A percentile compares a stretch with the other conserved stretches of the same genome.
These are phyloP conservation scores for Calonectria multiphialidica DNA, from an alignment of 2,329 filamentous ascomycete genomes.

Conservation along the genomic window DNA sequence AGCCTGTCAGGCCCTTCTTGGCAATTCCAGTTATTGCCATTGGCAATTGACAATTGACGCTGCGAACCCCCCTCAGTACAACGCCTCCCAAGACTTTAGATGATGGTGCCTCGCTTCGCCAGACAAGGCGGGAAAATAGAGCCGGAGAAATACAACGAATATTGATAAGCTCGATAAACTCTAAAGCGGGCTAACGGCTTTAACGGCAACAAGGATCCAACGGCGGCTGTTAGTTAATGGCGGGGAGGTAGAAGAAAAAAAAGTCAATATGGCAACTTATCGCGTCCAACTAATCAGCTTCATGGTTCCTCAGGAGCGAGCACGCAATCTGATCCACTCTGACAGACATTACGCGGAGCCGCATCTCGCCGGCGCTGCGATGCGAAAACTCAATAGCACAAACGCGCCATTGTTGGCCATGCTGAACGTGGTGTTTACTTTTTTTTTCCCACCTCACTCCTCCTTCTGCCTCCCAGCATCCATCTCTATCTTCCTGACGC, in stretches of 20 bases:
- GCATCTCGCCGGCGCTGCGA: neutral
- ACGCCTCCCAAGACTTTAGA: neutral
- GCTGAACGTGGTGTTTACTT: constrained; percentile 6
- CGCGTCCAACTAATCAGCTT: neutral
- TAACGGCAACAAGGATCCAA: neutral
- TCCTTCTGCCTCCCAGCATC: neutral
- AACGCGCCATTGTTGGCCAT: neutral
- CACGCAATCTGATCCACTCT: constrained; percentile 43
- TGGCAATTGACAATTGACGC: neutral
- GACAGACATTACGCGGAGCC: constrained; percentile 28
- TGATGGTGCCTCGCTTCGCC: neutral
- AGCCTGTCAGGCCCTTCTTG: neutral
- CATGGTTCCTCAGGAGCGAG: constrained; percentile 23
- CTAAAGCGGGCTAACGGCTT: neutral
- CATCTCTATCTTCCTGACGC: neutral
- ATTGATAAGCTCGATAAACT: neutral
- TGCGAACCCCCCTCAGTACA: neutral
- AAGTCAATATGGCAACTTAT: neutral
- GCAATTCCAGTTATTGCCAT: neutral
- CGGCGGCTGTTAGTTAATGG: neutral
- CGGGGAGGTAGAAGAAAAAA: neutral
- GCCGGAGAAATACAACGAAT: neutral
- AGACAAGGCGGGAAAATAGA: neutral
- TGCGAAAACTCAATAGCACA: neutral
- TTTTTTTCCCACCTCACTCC: neutral